Evolutionary conservation across 2,329 filamentous ascomycete species (phyloP).

Genomic region (Epichloe hybrida): DNA sequence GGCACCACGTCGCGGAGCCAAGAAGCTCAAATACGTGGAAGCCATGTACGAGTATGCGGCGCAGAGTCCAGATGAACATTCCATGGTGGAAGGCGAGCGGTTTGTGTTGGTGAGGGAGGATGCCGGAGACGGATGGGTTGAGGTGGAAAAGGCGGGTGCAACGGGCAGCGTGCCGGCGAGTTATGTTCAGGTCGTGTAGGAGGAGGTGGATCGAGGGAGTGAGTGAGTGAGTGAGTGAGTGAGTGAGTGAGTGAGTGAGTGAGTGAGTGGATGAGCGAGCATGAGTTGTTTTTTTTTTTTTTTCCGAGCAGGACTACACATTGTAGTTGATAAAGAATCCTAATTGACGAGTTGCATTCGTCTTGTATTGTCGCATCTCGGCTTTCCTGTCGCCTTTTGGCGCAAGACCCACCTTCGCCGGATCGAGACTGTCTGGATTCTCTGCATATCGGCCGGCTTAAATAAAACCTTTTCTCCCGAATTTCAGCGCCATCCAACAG

Average conservation of each 20-base stretch:
- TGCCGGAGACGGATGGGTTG: slow-evolving; percentile 87
- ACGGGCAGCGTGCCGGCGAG: slow-evolving; percentile 87
- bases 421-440: not conserved
- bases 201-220: slow-evolving; percentile 6
- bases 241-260: slow-evolving; percentile 5
- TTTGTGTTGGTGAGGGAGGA: slow-evolving; percentile 86
- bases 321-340: not conserved
- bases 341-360: too few species aligned
- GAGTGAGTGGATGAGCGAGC: slow-evolving; percentile 7
- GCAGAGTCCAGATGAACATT: slow-evolving; percentile 74
- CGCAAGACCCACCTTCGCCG: not conserved
- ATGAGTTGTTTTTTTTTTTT: not conserved
- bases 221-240: not conserved
- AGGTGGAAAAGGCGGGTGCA: slow-evolving; percentile 82
- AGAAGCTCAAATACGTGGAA: slow-evolving; percentile 87
- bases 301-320: not conserved
- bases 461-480: not conserved
- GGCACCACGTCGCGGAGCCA: slow-evolving; percentile 77
- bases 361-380: too few species aligned
- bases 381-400: too few species aligned
- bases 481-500: too few species aligned
- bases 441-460: not conserved
- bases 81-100: slow-evolving; percentile 78
- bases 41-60: slow-evolving; percentile 87
- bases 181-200: slow-evolving; percentile 66